Evolutionary conservation across 1,139 yeast genomes (phyloP).

Genomic region (Pneumocystis jirovecii): DNA sequence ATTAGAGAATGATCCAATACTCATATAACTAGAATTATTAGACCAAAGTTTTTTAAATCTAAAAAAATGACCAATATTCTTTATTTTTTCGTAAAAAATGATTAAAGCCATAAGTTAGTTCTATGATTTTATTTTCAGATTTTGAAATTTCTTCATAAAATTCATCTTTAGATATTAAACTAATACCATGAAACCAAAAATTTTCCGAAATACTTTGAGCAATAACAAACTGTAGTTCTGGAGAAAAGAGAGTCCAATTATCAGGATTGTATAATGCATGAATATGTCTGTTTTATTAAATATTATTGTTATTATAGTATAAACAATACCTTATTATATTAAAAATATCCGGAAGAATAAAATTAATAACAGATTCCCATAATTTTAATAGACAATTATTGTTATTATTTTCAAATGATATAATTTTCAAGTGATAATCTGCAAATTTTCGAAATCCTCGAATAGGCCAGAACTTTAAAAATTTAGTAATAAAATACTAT

Average conservation of each 20-base stretch:
- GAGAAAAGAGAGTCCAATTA: constrained; percentile 36
- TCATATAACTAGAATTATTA: constrained; percentile 26
- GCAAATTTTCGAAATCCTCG: constrained; percentile 89
- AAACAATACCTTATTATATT: constrained; percentile 80
- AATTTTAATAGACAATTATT: constrained; percentile 56
- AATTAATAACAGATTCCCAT: constrained; percentile 90
- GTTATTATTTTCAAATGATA: constrained; percentile 58
- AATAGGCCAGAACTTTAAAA: constrained; percentile 47
- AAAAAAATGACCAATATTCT: constrained; percentile 58
- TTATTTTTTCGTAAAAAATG: constrained; percentile 89
- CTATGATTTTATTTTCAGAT: constrained; percentile 84
- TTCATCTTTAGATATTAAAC: constrained; percentile 84
- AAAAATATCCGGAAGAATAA: constrained; percentile 78
- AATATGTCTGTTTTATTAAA: background rate
- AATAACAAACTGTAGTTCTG: constrained; percentile 81
- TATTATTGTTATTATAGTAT: constrained; percentile 55
- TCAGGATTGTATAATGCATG: background rate
- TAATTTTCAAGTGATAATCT: constrained; percentile 73
- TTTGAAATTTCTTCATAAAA: constrained; percentile 88
- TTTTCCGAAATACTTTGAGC: constrained; percentile 77
- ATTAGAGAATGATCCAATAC: constrained; percentile 80
- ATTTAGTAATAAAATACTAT: background rate
- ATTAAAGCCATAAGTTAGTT: constrained; percentile 97
- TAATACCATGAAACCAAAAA: constrained; percentile 97
- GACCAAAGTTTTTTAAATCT: background rate